Evolutionary conservation across 371 early-diverging fungal species (phyloP), one percentile per base, ranked within the genome.

Genomic region (Mucor velutinosus): DNA sequence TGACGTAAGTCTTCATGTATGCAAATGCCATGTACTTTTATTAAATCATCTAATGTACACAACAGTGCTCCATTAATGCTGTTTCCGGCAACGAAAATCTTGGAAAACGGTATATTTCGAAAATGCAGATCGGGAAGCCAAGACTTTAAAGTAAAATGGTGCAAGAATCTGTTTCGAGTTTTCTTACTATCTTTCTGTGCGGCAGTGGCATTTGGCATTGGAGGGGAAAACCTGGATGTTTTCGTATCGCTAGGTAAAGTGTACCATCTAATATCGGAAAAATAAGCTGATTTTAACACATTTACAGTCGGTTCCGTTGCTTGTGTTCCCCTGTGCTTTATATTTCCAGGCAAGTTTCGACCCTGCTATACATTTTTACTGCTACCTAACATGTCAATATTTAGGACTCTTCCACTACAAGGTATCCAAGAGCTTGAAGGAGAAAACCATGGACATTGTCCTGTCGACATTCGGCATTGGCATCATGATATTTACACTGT

Each of bases 41-140:
- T 43, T 15, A 12, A 56, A n/a, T 19, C 33, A 21, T 58, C 19
- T 35, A 6, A 51, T 29, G 19, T 58, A 27, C 6, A n/a, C 39
- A 58, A 53, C 64, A 63, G 65, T 51, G 77, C 82, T 1, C 93
- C 94, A 15, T 70, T 93, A 32, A 84, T 86, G 69, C 75, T 92
- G 56, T 94, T 92, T 67, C 93, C 94, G 4, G 89, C 90, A n/a
- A 83, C 89, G 51, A 82, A 86, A 55, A 94, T 93, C 62, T 66
- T 89, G 43, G 94, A 94, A 70, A 78, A 82, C 21, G 81, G 75
- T 51, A 41, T 84, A 56, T 85, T 86, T 64, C 59, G 69, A 15
- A 68, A 67, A 27, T 67, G 53, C 25, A 66, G 70, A 19, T 77
- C 78, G 17, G 87, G 87, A 21, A 67, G 68, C 29, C 30, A 71